Base-by-base conservation (phyloP, 2,329 filamentous ascomycete species). In the Clonostachys solani region DNA sequence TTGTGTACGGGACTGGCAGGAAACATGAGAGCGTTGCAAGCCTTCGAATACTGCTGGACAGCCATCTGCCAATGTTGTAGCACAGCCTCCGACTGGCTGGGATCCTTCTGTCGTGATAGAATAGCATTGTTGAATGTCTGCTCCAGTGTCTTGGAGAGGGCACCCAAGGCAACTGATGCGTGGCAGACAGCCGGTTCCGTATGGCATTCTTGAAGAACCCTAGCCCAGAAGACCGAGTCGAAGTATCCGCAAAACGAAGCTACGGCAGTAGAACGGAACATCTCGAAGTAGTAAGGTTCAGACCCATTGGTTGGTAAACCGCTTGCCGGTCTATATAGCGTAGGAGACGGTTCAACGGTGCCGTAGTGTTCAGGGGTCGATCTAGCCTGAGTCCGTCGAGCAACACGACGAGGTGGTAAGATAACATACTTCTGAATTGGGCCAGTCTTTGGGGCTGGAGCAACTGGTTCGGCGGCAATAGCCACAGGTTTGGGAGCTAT, bases 231-330 rank as follows among this genome's bases (percentile, higher is more conserved):
- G 2, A 75, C 70, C 17, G 75, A 78, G 57, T 86, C 80, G 50
- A 87, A 87, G 58, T 83, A 86, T 12, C 84, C 83, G 0, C 83
- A 84, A 7, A 87, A 66, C 55, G 84, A 81, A 42, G 67, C 76
- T 2, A 82, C 79, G 0, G 84, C 85, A 40, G 80, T 78, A 23
- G 75, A 68, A 40, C 77, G 75, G 55, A 86, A 86, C 12, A 84
- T 64, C 48, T 81, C 74, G 56, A 85, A 85, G 54, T 85, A 85
- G 43, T 75, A 72, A 16, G 69, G 72, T 50, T 86, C 81, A 43
- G 70, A 66, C 6, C 71, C 64, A 46, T 68, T 64, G 33, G 84
- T 72, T 8, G 73, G 65, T n/a, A 38, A 18, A 18, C 36, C 36
- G 17, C 48, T 33, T 12, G 74, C 64, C 9, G 77, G 75, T 42